Percentiles rank a stretch among this genome's conserved stretches.
Conservation (phyloP, 2,329 filamentous ascomycete genomes). For the Aureobasidium sp. region DNA sequence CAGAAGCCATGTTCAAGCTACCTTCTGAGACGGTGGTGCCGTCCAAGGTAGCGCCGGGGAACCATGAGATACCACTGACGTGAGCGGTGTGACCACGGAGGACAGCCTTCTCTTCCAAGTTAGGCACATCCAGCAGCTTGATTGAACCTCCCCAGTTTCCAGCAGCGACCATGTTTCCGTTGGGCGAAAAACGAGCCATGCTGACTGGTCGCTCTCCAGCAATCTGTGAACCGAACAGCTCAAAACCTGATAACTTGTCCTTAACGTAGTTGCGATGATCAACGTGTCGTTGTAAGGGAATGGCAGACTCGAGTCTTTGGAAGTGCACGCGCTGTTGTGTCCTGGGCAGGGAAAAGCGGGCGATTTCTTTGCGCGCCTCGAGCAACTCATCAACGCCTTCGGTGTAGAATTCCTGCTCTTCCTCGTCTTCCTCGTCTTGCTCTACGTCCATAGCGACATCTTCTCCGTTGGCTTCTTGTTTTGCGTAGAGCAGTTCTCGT, state of each 20-base stretch:
- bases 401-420: conserved; percentile 93
- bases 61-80: conserved; percentile 86
- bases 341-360: conserved; percentile 72
- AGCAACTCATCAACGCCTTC: conserved; percentile 67
- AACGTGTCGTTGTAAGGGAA: conserved; percentile 81
- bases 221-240: conserved; percentile 88
- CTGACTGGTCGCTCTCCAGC: conserved; percentile 85
- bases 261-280: conserved; percentile 87
- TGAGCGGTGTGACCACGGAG: conserved; percentile 81
- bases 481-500: conserved; percentile 63
- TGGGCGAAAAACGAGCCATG: conserved; percentile 84
- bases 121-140: conserved; percentile 75
- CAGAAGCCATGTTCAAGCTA: conserved; percentile 78
- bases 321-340: conserved; percentile 68
- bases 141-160: conserved; percentile 92
- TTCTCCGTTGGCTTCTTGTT: conserved; percentile 50
- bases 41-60: conserved; percentile 68
- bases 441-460: conserved; percentile 46
- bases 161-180: conserved; percentile 72
- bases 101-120: conserved; percentile 64
- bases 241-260: conserved; percentile 70
- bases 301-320: conserved; percentile 72
- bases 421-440: conserved; percentile 51
- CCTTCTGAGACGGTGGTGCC: conserved; percentile 58
- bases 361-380: conserved; percentile 68